Evolutionary conservation across 768 basidiomycete genomes (phyloP).

Genomic region (Kwoniella bestiolae): DNA sequence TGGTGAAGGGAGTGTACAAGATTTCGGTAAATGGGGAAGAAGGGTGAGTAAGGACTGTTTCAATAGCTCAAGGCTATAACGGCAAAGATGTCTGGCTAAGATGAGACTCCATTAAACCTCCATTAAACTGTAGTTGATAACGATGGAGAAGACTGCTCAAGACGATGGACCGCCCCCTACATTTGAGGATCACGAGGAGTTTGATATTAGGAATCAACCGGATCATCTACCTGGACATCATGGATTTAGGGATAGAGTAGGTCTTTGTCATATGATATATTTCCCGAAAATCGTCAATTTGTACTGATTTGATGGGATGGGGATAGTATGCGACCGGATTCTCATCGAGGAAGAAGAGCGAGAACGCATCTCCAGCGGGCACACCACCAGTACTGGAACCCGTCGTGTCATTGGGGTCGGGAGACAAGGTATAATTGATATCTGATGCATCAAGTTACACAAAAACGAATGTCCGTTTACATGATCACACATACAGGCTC

Average conservation of each 20-base stretch:
- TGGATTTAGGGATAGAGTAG: constrained; percentile 75
- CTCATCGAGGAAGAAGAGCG: constrained; percentile 8
- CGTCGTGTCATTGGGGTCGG: neutral
- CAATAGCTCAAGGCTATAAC: too few relatives aligned
- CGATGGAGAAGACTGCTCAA: constrained; percentile 69
- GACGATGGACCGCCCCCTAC: constrained; percentile 44
- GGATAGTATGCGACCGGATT: constrained; percentile 17
- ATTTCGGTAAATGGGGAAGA: constrained; percentile 93
- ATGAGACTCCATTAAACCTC: too few relatives aligned
- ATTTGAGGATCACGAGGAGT: constrained; percentile 38
- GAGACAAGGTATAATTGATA: neutral
- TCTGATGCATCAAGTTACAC: neutral
- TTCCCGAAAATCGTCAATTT: neutral
- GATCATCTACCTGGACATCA: constrained; percentile 74
- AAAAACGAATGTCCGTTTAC: constrained; percentile 15
- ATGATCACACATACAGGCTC: constrained; percentile 42
- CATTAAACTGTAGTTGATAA: constrained; percentile 94
- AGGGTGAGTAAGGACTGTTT: constrained; percentile 64
- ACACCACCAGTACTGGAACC: constrained; percentile 6
- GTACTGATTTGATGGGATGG: neutral
- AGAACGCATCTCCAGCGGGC: neutral
- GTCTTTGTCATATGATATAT: constrained; percentile 1
- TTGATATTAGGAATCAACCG: constrained; percentile 52
- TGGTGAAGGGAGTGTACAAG: constrained; percentile 69
- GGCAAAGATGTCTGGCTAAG: too few relatives aligned